phyloP scores from a whole-genome alignment of 2,329 filamentous ascomycete species.

The Ophiocordyceps camponoti-rufipedis region DNA sequence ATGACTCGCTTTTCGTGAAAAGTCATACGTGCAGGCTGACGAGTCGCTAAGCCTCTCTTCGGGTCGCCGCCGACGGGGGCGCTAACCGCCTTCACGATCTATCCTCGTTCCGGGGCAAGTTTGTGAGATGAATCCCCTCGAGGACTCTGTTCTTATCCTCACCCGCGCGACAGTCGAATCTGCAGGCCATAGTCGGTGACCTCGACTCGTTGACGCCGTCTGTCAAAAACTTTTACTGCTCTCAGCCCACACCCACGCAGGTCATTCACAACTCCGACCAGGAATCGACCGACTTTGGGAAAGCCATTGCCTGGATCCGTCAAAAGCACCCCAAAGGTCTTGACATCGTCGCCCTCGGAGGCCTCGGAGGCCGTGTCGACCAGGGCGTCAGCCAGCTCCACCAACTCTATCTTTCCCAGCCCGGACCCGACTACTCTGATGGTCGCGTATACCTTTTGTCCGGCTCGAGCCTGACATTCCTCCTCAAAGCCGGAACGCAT shows the following conservation, averaged over 20 bases:
- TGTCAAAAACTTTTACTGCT: slow-evolving; percentile 47
- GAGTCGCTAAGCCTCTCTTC: slow-evolving; percentile 34
- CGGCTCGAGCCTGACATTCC: slow-evolving; percentile 62
- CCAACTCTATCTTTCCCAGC: slow-evolving; percentile 53
- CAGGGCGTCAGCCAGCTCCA: slow-evolving; percentile 82
- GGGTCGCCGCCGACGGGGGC: slow-evolving; percentile 78
- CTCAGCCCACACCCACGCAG: slow-evolving; percentile 27
- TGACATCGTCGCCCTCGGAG: slow-evolving; percentile 67
- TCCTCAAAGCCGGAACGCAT: slow-evolving; percentile 54
- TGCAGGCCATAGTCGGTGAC: slow-evolving; percentile 70
- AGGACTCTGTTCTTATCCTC: not conserved
- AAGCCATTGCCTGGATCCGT: slow-evolving; percentile 49
- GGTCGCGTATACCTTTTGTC: slow-evolving; percentile 64
- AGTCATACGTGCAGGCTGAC: not conserved
- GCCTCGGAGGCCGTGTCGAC: slow-evolving; percentile 78
- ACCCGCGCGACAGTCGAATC: slow-evolving; percentile 26
- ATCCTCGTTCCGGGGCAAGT: slow-evolving; percentile 21
- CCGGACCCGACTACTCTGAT: slow-evolving; percentile 24
- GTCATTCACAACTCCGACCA: slow-evolving; percentile 63
- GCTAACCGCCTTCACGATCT: slow-evolving; percentile 54
- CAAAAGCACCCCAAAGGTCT: slow-evolving; percentile 14
- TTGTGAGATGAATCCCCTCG: slow-evolving; percentile 12
- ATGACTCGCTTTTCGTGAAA: no score
- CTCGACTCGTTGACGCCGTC: slow-evolving; percentile 61
- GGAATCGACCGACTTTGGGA: slow-evolving; percentile 79